Evolutionary conservation across 129 eudicot genomes (phyloP).

Genomic region (Flaveria bidentis): DNA sequence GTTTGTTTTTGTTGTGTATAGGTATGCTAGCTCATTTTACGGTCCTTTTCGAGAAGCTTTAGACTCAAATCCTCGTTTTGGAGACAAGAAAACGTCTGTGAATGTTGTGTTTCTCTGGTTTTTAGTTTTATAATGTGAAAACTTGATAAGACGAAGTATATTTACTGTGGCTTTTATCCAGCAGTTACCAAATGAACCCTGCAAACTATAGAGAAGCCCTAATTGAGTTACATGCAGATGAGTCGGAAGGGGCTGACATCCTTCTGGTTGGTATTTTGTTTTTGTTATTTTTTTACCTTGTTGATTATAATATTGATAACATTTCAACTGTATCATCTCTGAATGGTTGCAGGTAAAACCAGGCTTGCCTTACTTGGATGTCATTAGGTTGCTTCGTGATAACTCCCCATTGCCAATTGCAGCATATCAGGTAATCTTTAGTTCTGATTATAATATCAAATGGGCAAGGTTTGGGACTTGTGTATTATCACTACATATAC

Average conservation of each 20-base stretch:
- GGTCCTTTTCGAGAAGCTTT: slow-evolving; percentile 99
- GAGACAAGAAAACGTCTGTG: slow-evolving; percentile 94
- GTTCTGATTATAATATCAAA: background rate
- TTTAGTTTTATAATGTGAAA: background rate
- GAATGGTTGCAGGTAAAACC: slow-evolving; percentile 73
- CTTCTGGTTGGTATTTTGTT: slow-evolving; percentile 60
- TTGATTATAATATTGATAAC: background rate
- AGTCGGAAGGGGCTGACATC: slow-evolving; percentile 99
- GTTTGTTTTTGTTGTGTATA: slow-evolving; percentile 34
- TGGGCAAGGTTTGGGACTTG: background rate
- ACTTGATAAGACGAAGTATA: slow-evolving; percentile 15
- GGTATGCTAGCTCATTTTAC: slow-evolving; percentile 97
- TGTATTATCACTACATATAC: background rate
- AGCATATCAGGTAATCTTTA: slow-evolving; percentile 80
- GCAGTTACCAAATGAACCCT: slow-evolving; percentile 98
- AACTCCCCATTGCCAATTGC: slow-evolving; percentile 95
- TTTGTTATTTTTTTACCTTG: background rate
- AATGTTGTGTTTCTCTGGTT: slow-evolving; percentile 13
- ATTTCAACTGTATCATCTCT: slow-evolving; percentile 1
- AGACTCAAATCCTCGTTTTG: slow-evolving; percentile 97
- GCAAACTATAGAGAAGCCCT: slow-evolving; percentile 95
- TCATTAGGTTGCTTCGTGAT: slow-evolving; percentile 82
- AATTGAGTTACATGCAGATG: slow-evolving; percentile 76
- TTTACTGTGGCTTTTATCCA: slow-evolving; percentile 12
- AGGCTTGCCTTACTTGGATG: slow-evolving; percentile 91